These are phyloP conservation scores for Arabidopsis lyrata DNA, from an alignment of 441 rosid genomes.

Conservation along the genomic window DNA sequence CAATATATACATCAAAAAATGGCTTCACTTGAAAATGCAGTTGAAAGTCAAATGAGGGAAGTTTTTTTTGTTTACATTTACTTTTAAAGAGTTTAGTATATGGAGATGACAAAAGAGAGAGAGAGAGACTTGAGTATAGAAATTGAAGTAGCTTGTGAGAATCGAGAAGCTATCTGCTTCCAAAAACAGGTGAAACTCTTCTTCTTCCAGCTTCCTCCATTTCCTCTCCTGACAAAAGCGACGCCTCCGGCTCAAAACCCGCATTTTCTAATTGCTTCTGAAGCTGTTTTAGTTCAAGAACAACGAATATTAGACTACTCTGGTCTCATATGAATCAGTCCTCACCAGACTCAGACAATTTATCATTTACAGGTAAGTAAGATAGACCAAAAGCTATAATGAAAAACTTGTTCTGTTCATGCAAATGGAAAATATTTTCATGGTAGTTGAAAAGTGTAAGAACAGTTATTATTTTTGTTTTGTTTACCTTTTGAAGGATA, in stretches of 20 bases:
- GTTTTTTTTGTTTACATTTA: background rate
- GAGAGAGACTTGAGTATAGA: background rate
- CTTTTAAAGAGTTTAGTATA: background rate
- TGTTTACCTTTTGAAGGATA: slow-evolving; percentile 67
- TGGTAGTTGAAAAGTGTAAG: background rate
- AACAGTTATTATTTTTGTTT: background rate
- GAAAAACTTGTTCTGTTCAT: background rate
- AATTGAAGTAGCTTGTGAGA: background rate
- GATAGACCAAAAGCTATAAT: background rate
- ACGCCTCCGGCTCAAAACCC: slow-evolving; percentile 49
- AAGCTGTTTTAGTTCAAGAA: too few relatives aligned
- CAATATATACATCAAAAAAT: too few relatives aligned
- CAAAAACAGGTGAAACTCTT: slow-evolving; percentile 69
- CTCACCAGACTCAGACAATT: background rate
- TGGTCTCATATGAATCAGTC: background rate
- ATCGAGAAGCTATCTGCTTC: slow-evolving; percentile 34
- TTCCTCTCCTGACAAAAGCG: slow-evolving; percentile 63
- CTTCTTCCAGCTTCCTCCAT: slow-evolving; percentile 50
- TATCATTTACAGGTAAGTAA: background rate
- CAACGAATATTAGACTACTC: background rate
- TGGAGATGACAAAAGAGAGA: slow-evolving; percentile 1
- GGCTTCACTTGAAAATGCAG: too few relatives aligned
- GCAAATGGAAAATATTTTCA: background rate
- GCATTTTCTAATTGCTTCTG: too few relatives aligned
- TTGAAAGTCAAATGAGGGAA: too few relatives aligned